Evolutionary conservation across 2,329 filamentous ascomycete species (phyloP), one percentile per base, ranked within the genome.

Genomic region (Fusarium pseudonygamai): DNA sequence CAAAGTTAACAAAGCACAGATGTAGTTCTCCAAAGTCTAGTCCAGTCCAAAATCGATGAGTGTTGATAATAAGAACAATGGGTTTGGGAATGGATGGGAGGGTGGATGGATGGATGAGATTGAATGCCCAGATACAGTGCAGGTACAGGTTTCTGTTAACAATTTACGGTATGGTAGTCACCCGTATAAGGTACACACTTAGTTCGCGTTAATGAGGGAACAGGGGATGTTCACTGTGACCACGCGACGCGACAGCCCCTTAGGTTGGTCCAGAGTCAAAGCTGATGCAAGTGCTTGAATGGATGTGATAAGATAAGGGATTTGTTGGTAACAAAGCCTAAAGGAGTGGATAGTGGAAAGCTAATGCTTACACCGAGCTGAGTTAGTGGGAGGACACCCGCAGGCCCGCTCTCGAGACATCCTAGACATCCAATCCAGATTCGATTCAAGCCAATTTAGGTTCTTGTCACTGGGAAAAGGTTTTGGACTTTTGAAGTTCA

Each of bases 231-330:
- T 50, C 46, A 50, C 42, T 56, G 53, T 67, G 52, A 36, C 42
- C 46, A 67, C 65, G 71, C 71, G 71, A 74, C 71, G 72, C 72
- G 68, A 71, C 67, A 58, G 32, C 45, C 46, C 64, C 65, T 52
- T 60, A n/a, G 50, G 50, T 55, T 40, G 24, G 50, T 40, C 39
- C 34, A 56, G 32, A 37, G 55, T 37, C 30, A 26, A 36, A 68
- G 55, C 43, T 36, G 34, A 50, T 14, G 28, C 28, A 36, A 63
- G 52, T 39, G 22, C 20, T 36, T 53, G 34, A 53, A 7, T 45
- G 34, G 42, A 7, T 28, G 15, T 36, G 72, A 74, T 74, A 74
- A 74, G 72, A 74, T 74, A 74, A 74, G 71, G 28, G 42, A 45
- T 57, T 61, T 43, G 12, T 61, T 43, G 9, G 12, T 26, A 36